A percentile compares a stretch with the other conserved stretches of the same genome.
These are phyloP conservation scores for Erysimum cheiranthoides DNA, from an alignment of 345 rosid species.

Conservation along the genomic window DNA sequence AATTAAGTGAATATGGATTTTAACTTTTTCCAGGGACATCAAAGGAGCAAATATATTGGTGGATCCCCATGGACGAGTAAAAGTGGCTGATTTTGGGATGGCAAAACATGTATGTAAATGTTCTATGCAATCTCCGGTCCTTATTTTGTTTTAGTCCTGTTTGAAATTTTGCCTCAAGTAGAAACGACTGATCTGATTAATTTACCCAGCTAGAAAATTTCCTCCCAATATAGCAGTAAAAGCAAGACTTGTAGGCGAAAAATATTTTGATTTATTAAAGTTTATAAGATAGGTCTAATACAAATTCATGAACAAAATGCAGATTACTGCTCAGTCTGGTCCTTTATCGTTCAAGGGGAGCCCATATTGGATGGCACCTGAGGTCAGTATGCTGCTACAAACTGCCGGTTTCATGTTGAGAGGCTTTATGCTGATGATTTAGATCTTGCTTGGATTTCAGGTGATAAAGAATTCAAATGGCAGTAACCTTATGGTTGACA, in stretches of 20 bases:
- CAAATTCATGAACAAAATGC: constrained; percentile 44
- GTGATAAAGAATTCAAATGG: constrained; percentile 76
- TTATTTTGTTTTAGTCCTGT: constrained; percentile 2
- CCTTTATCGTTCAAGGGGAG: constrained; percentile 84
- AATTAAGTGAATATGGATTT: constrained; percentile 9
- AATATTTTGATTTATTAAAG: too few species aligned
- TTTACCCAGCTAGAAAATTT: constrained; percentile 4
- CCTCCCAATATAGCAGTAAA: too few species aligned
- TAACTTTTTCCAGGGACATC: constrained; percentile 62
- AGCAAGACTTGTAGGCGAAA: too few species aligned
- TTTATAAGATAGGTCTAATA: constrained; percentile 20
- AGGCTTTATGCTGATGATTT: constrained; percentile 28
- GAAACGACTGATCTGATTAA: neutral
- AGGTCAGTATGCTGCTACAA: constrained; percentile 53
- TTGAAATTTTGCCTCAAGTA: neutral
- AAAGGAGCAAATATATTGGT: constrained; percentile 91
- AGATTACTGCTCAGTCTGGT: constrained; percentile 86
- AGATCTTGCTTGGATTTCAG: constrained; percentile 48
- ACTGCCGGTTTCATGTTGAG: neutral
- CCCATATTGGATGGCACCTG: constrained; percentile 97
- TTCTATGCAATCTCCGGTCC: constrained; percentile 13
- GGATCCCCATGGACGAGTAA: constrained; percentile 79
- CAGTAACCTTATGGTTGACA: constrained; percentile 78
- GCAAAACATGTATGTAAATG: constrained; percentile 64
- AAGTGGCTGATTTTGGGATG: constrained; percentile 83